phyloP scores from a whole-genome alignment of 371 early-diverging fungal genomes.

The Mortierella sp. region DNA sequence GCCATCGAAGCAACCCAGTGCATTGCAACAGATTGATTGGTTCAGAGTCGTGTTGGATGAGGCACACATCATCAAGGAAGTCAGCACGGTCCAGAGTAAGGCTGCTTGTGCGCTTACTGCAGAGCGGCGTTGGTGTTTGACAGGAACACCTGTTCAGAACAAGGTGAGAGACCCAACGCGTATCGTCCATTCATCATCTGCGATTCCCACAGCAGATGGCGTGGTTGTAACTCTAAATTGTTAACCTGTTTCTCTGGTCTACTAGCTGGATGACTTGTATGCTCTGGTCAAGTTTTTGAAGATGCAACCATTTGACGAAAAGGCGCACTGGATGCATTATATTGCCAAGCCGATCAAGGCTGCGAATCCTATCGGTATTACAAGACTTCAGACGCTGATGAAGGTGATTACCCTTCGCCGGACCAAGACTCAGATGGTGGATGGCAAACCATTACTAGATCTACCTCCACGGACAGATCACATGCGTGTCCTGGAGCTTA shows the following conservation, averaged over 20 bases:
- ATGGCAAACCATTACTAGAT: conserved; percentile 67
- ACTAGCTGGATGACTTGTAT: conserved; percentile 70
- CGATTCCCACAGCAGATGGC: too few species aligned
- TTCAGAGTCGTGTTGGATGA: conserved; percentile 70
- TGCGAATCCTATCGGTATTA: conserved; percentile 57
- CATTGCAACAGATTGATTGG: conserved; percentile 64
- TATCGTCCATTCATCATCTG: conserved; percentile 67
- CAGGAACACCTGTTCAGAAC: conserved; percentile 87
- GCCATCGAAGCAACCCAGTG: conserved; percentile 33
- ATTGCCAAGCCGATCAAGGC: conserved; percentile 63
- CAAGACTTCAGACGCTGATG: conserved; percentile 72
- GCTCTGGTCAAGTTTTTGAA: conserved; percentile 78
- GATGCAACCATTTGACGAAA: conserved; percentile 64
- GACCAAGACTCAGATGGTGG: conserved; percentile 65
- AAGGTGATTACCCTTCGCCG: conserved; percentile 71
- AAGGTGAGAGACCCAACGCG: conserved; percentile 61
- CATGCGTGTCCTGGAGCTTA: conserved; percentile 57
- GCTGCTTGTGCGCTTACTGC: conserved; percentile 65
- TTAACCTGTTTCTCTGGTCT: background rate
- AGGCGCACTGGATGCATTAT: conserved; percentile 58
- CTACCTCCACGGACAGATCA: conserved; percentile 62
- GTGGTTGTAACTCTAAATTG: background rate
- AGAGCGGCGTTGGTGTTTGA: conserved; percentile 77
- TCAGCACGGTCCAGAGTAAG: conserved; percentile 63
- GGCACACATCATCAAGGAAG: conserved; percentile 74